Conservation (phyloP, 2,329 filamentous ascomycete genomes). For the Trichoderma guizhouense region DNA sequence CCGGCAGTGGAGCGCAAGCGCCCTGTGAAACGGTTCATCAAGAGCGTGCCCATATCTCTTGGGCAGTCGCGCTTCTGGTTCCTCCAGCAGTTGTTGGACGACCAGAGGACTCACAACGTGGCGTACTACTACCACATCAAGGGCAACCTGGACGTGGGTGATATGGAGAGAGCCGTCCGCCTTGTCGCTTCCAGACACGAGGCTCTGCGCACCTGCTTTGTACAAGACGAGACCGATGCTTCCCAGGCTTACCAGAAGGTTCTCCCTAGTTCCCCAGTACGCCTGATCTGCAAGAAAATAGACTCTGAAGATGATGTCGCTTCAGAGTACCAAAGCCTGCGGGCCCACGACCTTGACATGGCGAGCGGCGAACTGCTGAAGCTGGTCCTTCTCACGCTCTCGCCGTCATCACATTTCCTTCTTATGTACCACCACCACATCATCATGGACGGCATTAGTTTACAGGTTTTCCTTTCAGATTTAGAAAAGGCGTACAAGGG, state of each 20-base stretch:
- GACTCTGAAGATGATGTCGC: constrained; percentile 25
- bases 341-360: constrained; percentile 34
- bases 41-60: constrained; percentile 34
- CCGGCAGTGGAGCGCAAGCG: no score
- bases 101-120: constrained; percentile 41
- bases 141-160: constrained; percentile 31
- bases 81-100: constrained; percentile 30
- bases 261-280: constrained; percentile 24
- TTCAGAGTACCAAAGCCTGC: constrained; percentile 30
- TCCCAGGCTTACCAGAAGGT: constrained; percentile 28
- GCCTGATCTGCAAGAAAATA: constrained; percentile 27
- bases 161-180: constrained; percentile 34
- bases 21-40: constrained; percentile 2
- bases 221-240: constrained; percentile 18
- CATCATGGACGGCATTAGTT: constrained; percentile 46
- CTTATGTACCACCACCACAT: constrained; percentile 49
- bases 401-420: constrained; percentile 35
- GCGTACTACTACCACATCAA: constrained; percentile 30
- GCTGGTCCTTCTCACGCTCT: constrained; percentile 33
- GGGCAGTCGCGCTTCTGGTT: constrained; percentile 44
- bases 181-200: constrained; percentile 32
- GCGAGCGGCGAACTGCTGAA: constrained; percentile 30
- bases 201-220: constrained; percentile 33
- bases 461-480: constrained; percentile 42
- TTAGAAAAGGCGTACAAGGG: constrained; percentile 42